A percentile compares a stretch with the other conserved stretches of the same genome.
These are phyloP conservation scores for Suillus americanus DNA, from an alignment of 768 basidiomycete genomes.

Conservation along the genomic window DNA sequence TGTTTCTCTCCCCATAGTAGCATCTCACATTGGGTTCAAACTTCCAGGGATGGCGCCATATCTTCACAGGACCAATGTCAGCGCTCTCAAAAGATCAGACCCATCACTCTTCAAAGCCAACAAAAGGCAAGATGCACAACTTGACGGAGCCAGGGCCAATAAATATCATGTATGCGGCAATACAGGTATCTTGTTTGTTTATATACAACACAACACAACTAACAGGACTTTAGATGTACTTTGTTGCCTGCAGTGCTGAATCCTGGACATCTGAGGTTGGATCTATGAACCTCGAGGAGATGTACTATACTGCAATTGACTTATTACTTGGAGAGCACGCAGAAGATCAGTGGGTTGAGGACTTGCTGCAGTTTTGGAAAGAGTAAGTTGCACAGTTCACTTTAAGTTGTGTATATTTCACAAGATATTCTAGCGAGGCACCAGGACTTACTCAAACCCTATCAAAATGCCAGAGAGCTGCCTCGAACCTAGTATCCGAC, in stretches of 20 bases:
- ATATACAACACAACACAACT: background rate
- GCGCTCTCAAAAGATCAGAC: background rate
- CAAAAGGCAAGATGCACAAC: background rate
- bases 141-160: background rate
- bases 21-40: too few species aligned
- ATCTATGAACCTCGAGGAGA: background rate
- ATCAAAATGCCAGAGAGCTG: background rate
- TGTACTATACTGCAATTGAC: conserved; percentile 1
- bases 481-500: background rate
- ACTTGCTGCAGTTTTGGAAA: conserved; percentile 4
- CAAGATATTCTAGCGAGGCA: background rate
- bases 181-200: background rate
- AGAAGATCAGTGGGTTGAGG: conserved; percentile 5
- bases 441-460: background rate
- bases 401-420: background rate
- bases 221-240: background rate
- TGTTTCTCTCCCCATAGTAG: background rate
- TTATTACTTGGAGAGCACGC: background rate
- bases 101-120: background rate
- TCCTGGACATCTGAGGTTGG: background rate
- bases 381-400: background rate
- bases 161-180: conserved; percentile 7
- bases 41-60: background rate
- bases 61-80: conserved; percentile 2
- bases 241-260: background rate